Conservation (phyloP, 345 rosid genomes). For the Cochlearia excelsa region DNA sequence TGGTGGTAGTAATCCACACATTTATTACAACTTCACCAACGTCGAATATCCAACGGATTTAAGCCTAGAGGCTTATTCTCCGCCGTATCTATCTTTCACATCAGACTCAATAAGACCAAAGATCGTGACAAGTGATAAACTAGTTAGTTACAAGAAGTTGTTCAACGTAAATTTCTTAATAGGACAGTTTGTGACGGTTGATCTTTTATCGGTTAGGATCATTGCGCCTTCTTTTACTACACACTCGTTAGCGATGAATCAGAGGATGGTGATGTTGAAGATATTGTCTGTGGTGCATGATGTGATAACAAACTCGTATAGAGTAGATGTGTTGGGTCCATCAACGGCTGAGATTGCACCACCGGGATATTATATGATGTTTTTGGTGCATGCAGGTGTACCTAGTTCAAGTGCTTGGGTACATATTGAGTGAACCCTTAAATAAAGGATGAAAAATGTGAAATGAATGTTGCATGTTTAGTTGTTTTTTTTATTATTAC, state of each 20-base stretch:
- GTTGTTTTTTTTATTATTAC: background rate
- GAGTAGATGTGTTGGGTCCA: constrained; percentile 18
- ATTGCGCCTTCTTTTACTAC: constrained; percentile 73
- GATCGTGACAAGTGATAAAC: constrained; percentile 31
- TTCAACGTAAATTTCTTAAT: constrained; percentile 40
- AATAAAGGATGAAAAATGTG: constrained; percentile 4
- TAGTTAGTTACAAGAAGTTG: constrained; percentile 32
- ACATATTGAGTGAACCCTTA: constrained; percentile 38
- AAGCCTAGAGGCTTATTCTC: constrained; percentile 70
- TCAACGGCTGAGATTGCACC: constrained; percentile 45
- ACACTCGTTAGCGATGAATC: constrained; percentile 75
- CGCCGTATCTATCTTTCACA: constrained; percentile 53
- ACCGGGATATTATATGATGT: constrained; percentile 73
- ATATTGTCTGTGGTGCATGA: constrained; percentile 21
- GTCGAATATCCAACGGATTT: constrained; percentile 71
- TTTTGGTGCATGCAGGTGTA: constrained; percentile 57
- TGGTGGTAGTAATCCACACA: constrained; percentile 81
- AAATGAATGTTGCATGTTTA: constrained; percentile 14
- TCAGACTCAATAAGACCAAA: constrained; percentile 41
- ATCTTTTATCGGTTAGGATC: constrained; percentile 47
- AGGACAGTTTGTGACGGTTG: constrained; percentile 27
- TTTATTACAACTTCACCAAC: constrained; percentile 54
- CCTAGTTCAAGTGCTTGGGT: constrained; percentile 82
- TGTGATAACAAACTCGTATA: constrained; percentile 13
- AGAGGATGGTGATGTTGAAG: constrained; percentile 69